Conservation (phyloP, 2,329 filamentous ascomycete genomes). For the Colletotrichum sp. region DNA sequence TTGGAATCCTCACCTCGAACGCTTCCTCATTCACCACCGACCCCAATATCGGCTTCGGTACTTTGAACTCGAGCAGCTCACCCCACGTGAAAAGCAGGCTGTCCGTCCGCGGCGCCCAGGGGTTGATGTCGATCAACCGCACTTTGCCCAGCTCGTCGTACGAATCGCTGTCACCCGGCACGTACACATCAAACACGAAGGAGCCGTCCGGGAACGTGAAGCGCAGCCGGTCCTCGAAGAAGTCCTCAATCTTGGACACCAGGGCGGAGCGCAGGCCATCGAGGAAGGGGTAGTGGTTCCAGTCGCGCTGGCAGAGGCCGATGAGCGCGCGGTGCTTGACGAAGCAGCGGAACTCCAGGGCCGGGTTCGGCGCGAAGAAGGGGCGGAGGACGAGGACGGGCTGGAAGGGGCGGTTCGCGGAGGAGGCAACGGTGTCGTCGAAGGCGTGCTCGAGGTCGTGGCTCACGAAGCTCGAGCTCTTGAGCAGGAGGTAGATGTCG, state of each 20-base stretch:
- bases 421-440: slow-evolving; percentile 66
- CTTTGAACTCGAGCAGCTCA: slow-evolving; percentile 78
- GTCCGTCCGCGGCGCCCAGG: slow-evolving; percentile 91
- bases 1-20: background rate
- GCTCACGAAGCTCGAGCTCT: slow-evolving; percentile 92
- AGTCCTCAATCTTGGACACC: slow-evolving; percentile 70
- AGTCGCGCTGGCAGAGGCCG: slow-evolving; percentile 85
- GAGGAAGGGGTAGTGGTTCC: slow-evolving; percentile 90
- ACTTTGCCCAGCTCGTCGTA: slow-evolving; percentile 71
- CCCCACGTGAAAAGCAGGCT: slow-evolving; percentile 88
- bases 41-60: slow-evolving; percentile 63
- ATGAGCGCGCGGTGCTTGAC: slow-evolving; percentile 83
- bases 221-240: slow-evolving; percentile 77
- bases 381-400: slow-evolving; percentile 87
- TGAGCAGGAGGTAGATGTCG: slow-evolving; percentile 92
- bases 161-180: slow-evolving; percentile 69
- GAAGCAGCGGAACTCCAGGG: slow-evolving; percentile 94
- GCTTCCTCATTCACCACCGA: slow-evolving; percentile 38
- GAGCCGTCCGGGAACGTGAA: slow-evolving; percentile 82
- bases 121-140: slow-evolving; percentile 92
- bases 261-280: slow-evolving; percentile 67
- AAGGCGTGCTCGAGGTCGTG: slow-evolving; percentile 95
- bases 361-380: slow-evolving; percentile 86
- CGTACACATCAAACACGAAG: slow-evolving; percentile 92
- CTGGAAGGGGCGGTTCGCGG: slow-evolving; percentile 52